Base-by-base conservation (phyloP, 257 asterid species). In the Solanum peruvianum region DNA sequence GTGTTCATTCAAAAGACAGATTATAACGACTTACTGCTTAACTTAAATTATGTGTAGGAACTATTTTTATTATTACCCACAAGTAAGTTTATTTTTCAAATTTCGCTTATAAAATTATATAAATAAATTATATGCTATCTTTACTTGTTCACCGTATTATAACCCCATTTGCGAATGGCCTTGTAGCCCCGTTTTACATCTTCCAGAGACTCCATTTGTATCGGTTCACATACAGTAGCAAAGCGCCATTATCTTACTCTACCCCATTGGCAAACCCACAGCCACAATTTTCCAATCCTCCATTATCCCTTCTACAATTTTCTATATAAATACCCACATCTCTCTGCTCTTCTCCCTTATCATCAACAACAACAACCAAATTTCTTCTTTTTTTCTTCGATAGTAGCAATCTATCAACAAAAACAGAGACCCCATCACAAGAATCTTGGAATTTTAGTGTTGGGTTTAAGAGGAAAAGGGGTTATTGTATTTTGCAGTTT, bases 201-300 rank as follows among this genome's bases (percentile, higher is more conserved):
- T 27, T 27, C 73, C 21, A 11, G 20, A 31, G 20, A 3, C n/a
- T 56, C 62, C 62, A 56, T 56, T 56, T 56, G 62, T 62, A 62
- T 56, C 1, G 70, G 15, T 39, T 39, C 45, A 39, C 62, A 13
- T 39, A 77, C 35, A 13, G 58, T 76, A 23, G 3, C 21, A 6
- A 23, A 56, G 37, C 14, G 78, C 14, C 78, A 71, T 29, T 31
- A 69, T 20, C 62, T 21, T 2, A 18, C n/a, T 18, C n/a, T 56
- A 56, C 62, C 60, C 58, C 21, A 41, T 75, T 75, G 83, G 83
- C 62, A 44, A 77, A 77, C 39, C 64, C 62, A 77, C 62, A 77
- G 33, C 83, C 83, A 77, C 83, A 77, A 77, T 77, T 44, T n/a
- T 25, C 56, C 45, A 7, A 77, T 77, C 83, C 33, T 25, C 44